Percentiles rank a stretch among this genome's conserved stretches.
Conservation (phyloP, 306 rosid species). For the Castanea sativa region DNA sequence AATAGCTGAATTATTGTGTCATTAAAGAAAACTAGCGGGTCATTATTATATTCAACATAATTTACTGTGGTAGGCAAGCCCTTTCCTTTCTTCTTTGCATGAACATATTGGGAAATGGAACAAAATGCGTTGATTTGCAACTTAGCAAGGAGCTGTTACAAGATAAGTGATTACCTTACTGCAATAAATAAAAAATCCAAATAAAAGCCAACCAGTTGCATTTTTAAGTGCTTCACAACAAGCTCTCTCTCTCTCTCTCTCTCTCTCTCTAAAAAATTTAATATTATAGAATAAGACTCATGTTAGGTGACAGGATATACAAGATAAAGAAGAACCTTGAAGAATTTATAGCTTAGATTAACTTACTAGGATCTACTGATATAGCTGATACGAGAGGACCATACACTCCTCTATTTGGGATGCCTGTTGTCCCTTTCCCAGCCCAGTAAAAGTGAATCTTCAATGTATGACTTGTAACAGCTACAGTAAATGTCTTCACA, state of each 20-base stretch:
- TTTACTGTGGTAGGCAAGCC: neutral
- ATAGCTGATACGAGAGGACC: conserved; percentile 94
- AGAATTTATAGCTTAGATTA: neutral
- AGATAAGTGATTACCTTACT: neutral
- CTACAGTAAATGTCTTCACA: conserved; percentile 49
- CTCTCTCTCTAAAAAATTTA: neutral
- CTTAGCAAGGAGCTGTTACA: neutral
- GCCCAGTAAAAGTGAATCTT: conserved; percentile 90
- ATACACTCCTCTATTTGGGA: conserved; percentile 82
- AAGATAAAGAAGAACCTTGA: neutral
- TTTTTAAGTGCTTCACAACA: conserved; percentile 1
- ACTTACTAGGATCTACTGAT: conserved; percentile 89
- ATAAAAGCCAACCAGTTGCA: neutral
- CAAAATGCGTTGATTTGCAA: neutral
- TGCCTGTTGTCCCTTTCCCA: conserved; percentile 99
- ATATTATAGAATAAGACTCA: neutral
- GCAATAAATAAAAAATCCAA: neutral
- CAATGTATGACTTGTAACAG: conserved; percentile 55
- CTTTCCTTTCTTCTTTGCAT: neutral
- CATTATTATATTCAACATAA: neutral
- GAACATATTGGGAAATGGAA: neutral
- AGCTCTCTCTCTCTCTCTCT: conserved; percentile 7
- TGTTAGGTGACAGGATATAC: neutral
- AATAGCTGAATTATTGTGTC: neutral
- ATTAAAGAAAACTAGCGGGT: neutral